Evolutionary conservation across 2,329 filamentous ascomycete genomes (phyloP), one percentile per base, ranked within the genome.

Genomic region (Aspergillus floridensis): DNA sequence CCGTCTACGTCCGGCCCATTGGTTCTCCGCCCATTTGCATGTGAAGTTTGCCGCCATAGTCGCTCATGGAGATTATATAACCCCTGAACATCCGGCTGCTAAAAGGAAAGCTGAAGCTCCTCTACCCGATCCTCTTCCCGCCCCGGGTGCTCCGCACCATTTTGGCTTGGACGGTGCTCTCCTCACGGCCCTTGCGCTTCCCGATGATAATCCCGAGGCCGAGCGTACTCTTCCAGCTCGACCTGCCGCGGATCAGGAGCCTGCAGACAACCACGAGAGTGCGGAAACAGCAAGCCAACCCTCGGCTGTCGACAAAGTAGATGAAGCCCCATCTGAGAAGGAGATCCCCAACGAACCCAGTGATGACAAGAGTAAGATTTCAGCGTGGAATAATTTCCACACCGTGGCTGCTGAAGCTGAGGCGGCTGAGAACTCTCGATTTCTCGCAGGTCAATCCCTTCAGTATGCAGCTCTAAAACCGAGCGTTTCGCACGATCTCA

Each of bases 11-110:
- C 95, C 95, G 10, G 82, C 84, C 0, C 89, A 92, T 72, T 99
- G 95, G 95, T 97, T 98, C 72, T 89, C 90, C 41, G 95, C 93
- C 2, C 95, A 99, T 76, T 77, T 98, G 77, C 95, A 99, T 75
- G 88, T 90, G 79, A 96, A 93, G 71, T 98, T 89, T 72, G 77
- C 88, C 0, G 95, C 93, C 0, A 62, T 81, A 1, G 75, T 87
- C 51, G 69, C 81, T 5, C 80, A 87, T 62, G 72, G 74, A 16
- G 68, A 78, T 14, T 68, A 70, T 26, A 56, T 60, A 5, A 47
- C 58, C 11, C 53, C 59, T 4, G 53, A 22, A 29, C 49, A 59
- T 35, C 55, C 59, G 5, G 35, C 32, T 3, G 29, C 53, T 12
- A 60, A 21, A 22, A 29, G 31, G 16, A 50, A 60, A 35, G 51